A percentile compares a stretch with the other conserved stretches of the same genome.
Conservation (phyloP, 805 yeast genomes). For the Kodamaea neixiangensis region DNA sequence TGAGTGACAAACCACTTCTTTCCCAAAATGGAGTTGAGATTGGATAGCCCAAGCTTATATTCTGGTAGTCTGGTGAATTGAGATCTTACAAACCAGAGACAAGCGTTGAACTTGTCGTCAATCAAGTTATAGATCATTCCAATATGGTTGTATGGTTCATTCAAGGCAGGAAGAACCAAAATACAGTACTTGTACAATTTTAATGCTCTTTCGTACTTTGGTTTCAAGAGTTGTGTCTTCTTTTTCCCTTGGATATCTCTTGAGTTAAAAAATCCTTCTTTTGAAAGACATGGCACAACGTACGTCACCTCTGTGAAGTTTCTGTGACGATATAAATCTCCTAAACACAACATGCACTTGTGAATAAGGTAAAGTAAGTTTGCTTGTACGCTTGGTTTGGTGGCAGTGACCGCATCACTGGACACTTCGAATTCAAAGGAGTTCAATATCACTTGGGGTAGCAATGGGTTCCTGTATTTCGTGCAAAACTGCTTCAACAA, state of each 20-base stretch:
- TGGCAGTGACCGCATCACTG: slow-evolving; percentile 13
- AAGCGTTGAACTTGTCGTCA: slow-evolving; percentile 49
- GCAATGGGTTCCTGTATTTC: slow-evolving; percentile 35
- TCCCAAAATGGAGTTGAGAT: slow-evolving; percentile 42
- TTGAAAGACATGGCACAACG: slow-evolving; percentile 35
- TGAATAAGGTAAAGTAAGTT: slow-evolving; percentile 46
- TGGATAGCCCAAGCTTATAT: slow-evolving; percentile 47
- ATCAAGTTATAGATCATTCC: slow-evolving; percentile 47
- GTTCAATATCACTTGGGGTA: slow-evolving; percentile 33
- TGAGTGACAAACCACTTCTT: slow-evolving; percentile 35
- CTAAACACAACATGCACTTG: slow-evolving; percentile 53
- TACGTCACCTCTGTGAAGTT: slow-evolving; percentile 49
- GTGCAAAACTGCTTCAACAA: slow-evolving; percentile 44
- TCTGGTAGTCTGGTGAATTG: slow-evolving; percentile 53
- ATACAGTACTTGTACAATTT: slow-evolving; percentile 52
- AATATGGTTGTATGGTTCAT: slow-evolving; percentile 64
- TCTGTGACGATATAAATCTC: slow-evolving; percentile 60
- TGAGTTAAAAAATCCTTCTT: slow-evolving; percentile 29
- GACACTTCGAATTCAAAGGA: slow-evolving; percentile 27
- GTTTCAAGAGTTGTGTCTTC: slow-evolving; percentile 42
- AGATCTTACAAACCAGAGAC: slow-evolving; percentile 57
- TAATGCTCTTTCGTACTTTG: slow-evolving; percentile 27
- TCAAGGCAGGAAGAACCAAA: slow-evolving; percentile 62
- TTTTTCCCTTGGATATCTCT: slow-evolving; percentile 30
- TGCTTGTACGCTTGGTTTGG: slow-evolving; percentile 25